These are phyloP conservation scores for Calonectria pseudoreteaudii DNA, from an alignment of 2,329 filamentous ascomycete genomes.

Conservation along the genomic window DNA sequence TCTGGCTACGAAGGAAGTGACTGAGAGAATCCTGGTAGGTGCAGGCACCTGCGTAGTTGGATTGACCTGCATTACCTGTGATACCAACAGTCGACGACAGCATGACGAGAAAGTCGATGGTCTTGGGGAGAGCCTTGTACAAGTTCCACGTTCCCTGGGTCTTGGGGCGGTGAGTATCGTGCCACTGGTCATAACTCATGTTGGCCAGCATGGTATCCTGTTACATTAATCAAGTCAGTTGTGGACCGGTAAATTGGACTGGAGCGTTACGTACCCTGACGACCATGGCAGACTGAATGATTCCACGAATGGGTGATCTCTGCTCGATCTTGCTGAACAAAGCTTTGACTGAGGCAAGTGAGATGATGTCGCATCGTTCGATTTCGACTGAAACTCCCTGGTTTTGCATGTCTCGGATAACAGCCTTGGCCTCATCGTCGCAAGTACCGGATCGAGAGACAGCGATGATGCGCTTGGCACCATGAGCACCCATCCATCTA, in stretches of 20 bases:
- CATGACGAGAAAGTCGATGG: conserved; percentile 54
- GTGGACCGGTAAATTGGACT: neutral
- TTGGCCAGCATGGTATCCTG: conserved; percentile 48
- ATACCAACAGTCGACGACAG: conserved; percentile 52
- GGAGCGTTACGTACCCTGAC: conserved; percentile 4
- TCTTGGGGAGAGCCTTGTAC: conserved; percentile 43
- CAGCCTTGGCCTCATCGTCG: conserved; percentile 12
- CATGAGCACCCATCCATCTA: conserved; percentile 28
- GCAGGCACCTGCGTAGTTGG: conserved; percentile 44
- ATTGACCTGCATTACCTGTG: conserved; percentile 49
- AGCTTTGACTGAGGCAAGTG: neutral
- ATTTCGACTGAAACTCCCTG: conserved; percentile 4
- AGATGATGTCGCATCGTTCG: conserved; percentile 15
- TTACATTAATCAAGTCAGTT: conserved; percentile 34
- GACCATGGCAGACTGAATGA: conserved; percentile 56
- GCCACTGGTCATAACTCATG: conserved; percentile 54
- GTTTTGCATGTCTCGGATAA: conserved; percentile 1
- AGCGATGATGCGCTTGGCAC: conserved; percentile 45
- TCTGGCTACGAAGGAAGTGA: conserved; percentile 32
- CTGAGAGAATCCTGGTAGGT: conserved; percentile 52
- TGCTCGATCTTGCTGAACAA: conserved; percentile 5
- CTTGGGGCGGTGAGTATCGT: conserved; percentile 51
- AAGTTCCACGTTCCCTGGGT: conserved; percentile 58
- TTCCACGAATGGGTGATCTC: conserved; percentile 48
- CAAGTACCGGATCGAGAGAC: conserved; percentile 35